Conservation (phyloP, 2,329 filamentous ascomycete species). For the Elsinoe perseae region DNA sequence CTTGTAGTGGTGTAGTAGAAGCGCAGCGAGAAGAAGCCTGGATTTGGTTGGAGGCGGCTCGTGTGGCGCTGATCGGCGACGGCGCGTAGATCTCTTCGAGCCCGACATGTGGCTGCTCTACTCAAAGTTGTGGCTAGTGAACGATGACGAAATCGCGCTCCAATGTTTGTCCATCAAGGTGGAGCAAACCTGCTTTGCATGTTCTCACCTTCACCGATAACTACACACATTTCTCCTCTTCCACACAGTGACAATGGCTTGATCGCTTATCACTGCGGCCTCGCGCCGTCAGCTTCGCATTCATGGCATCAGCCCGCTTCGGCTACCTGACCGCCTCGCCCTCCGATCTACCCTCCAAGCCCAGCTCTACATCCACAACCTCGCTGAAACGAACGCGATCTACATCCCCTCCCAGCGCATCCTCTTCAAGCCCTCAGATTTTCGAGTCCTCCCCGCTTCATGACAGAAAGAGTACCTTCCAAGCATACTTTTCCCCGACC, state of each 20-base stretch:
- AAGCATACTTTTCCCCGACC: slow-evolving; percentile 43
- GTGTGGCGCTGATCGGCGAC: slow-evolving; percentile 1
- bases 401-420: neutral
- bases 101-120: neutral
- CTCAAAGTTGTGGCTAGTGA: neutral
- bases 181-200: neutral
- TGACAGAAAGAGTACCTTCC: slow-evolving; percentile 46
- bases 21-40: neutral
- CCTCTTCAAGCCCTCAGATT: slow-evolving; percentile 25
- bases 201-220: neutral
- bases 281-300: neutral
- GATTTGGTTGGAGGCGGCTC: neutral
- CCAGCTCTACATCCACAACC: slow-evolving; percentile 13
- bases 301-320: slow-evolving; percentile 15
- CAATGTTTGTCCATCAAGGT: slow-evolving; percentile 3
- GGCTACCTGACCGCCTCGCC: slow-evolving; percentile 18
- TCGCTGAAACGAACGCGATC: slow-evolving; percentile 8
- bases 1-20: neutral
- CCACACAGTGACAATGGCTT: neutral
- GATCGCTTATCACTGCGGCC: neutral
- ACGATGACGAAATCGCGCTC: neutral
- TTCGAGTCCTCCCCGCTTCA: slow-evolving; percentile 41
- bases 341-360: slow-evolving; percentile 15
- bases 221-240: neutral
- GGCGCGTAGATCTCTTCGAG: neutral